A percentile compares a stretch with the other conserved stretches of the same genome.
These are phyloP conservation scores for Gossypium australe DNA, from an alignment of 345 rosid genomes.

Conservation along the genomic window DNA sequence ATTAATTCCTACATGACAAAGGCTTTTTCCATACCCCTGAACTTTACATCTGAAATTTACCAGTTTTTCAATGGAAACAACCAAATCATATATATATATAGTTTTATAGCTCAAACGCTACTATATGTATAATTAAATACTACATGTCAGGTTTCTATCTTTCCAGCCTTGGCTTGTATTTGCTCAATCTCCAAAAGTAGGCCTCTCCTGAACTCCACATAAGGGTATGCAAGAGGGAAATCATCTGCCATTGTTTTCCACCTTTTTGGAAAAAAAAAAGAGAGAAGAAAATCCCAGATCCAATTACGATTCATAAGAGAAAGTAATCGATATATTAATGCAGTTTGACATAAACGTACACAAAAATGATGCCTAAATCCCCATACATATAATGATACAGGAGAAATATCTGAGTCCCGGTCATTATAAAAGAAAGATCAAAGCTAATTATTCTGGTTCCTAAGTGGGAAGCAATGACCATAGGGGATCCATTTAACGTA, in stretches of 20 bases:
- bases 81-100: background rate
- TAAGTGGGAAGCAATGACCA: constrained; percentile 23
- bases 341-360: background rate
- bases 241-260: constrained; percentile 69
- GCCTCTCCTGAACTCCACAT: constrained; percentile 64
- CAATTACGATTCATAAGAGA: background rate
- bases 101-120: background rate
- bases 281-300: background rate
- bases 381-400: no score
- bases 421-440: background rate
- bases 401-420: no score
- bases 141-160: background rate
- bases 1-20: background rate
- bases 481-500: background rate
- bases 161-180: background rate
- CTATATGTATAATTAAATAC: background rate
- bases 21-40: background rate
- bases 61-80: background rate
- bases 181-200: constrained; percentile 61
- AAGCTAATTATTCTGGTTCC: constrained; percentile 16
- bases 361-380: no score
- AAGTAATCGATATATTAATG: background rate
- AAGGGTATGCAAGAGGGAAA: constrained; percentile 70
- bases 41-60: background rate
- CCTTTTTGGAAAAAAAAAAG: constrained; percentile 24